Evolutionary conservation across 148 eudicot species (phyloP), one percentile per base, ranked within the genome.

Genomic region (Silene latifolia): DNA sequence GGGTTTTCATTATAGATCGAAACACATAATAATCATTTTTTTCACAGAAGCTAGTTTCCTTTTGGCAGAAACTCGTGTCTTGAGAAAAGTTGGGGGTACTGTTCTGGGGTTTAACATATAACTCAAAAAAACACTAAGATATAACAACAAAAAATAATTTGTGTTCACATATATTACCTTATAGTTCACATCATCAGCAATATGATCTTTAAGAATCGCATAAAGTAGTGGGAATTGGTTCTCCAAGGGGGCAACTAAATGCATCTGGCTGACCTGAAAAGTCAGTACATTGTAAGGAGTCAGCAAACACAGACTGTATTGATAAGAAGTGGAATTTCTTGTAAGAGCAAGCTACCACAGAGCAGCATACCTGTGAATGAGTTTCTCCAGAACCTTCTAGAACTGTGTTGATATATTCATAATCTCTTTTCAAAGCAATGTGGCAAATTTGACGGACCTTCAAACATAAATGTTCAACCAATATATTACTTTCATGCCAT

Each of bases 401-500:
- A 76, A 92, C 97, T 14, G 96, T 88, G 78, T 90, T 89, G 76
- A 95, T 81, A 77, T 77, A 95, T 57, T 92, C 97, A 83, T 95
- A 93, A 78, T 90, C 98, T 81, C 91, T 88, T 77, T 86, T 95
- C 73, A 95, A 85, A 70, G 98, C 98, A 77, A 95, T 72, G 77
- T 90, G 92, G 84, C 92, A 88, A 69, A 95, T 88, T 86, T 89
- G 89, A 72, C 91, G 96, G 69, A 95, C 98, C 98, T 95, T 80
- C 81, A 86, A 25, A 61, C 48, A 76, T 32, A 35, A 65, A 29
- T 60, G 44, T 48, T 35, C 29, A 76, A 3, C 62, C 15, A 53
- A 66, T 15, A 23, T 53, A 47, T 29, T 67, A 56, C 24, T 32
- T 48, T 32, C 66, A 81, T 54, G 63, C n/a, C 14, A 73, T 67